Evolutionary conservation across 2,329 filamentous ascomycete genomes (phyloP).

Genomic region (Diplocarpon mali): DNA sequence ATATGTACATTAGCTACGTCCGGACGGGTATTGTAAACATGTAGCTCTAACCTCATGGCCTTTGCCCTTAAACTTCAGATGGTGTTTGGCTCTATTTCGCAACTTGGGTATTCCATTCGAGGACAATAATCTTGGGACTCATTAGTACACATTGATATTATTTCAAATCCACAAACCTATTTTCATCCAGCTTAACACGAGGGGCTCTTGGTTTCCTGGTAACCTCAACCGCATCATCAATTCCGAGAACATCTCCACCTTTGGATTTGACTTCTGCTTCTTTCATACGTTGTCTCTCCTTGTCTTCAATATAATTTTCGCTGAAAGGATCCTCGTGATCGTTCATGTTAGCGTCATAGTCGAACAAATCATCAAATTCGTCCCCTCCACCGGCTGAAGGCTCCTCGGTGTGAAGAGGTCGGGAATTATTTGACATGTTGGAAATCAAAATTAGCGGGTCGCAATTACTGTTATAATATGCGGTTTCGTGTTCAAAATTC

Average conservation of each 20-base stretch:
- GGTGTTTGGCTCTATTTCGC: slow-evolving; percentile 55
- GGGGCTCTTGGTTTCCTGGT: slow-evolving; percentile 61
- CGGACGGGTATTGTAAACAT: neutral
- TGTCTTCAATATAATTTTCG: slow-evolving; percentile 17
- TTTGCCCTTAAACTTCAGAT: slow-evolving; percentile 78
- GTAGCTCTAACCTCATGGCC: slow-evolving; percentile 63
- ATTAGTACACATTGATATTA: neutral
- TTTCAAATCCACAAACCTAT: slow-evolving; percentile 38
- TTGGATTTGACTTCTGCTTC: slow-evolving; percentile 27
- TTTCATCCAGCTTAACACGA: slow-evolving; percentile 77
- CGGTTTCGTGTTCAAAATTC: neutral
- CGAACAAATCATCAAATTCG: slow-evolving; percentile 54
- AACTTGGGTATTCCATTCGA: slow-evolving; percentile 75
- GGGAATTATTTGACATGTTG: slow-evolving; percentile 12
- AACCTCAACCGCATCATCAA: slow-evolving; percentile 79
- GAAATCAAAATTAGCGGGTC: neutral
- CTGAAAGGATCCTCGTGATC: slow-evolving; percentile 22
- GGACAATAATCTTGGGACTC: slow-evolving; percentile 58
- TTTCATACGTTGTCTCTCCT: slow-evolving; percentile 33
- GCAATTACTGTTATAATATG: slow-evolving; percentile 10
- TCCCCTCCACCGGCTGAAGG: slow-evolving; percentile 29
- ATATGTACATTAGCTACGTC: slow-evolving; percentile 4
- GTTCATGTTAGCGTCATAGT: slow-evolving; percentile 53
- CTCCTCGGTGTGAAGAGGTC: slow-evolving; percentile 20
- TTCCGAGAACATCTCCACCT: slow-evolving; percentile 52